Evolutionary conservation across 2,329 filamentous ascomycete species (phyloP), one percentile per base, ranked within the genome.

Genomic region (Penicillium sp.): DNA sequence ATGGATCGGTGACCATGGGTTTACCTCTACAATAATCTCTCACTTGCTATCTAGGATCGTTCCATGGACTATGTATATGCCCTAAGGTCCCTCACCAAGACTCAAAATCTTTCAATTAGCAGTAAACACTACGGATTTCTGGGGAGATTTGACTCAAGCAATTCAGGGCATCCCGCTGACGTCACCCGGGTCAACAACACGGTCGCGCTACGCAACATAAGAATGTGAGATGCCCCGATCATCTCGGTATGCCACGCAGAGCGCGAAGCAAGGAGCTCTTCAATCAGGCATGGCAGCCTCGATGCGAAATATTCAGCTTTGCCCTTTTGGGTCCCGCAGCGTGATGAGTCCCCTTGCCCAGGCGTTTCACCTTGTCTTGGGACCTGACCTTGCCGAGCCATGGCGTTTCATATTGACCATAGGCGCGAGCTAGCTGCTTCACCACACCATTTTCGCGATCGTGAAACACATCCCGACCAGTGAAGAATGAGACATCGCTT

Each of bases 401-500:
- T 35, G 8, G 22, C 33, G 48, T 51, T 27, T 51, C 33, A 27
- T 5, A 14, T 51, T 51, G 33, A 51, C 31, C 16, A 19, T 24
- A 37, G 35, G 48, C 33, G 22, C 31, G 21, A 31, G 24, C 37
- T 51, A 27, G 22, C 21, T 39, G 48, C 48, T 39, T 24, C 22
- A 39, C 22, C 21, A 43, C n/a, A 27, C 8, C 6, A 5, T 7
- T 19, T 5, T 24, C 14, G 13, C 14, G 9, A 44, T 22, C 7
- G 5, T 39, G 14, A 19, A 47, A 29, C n/a, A 39, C 16, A 39
- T 46, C 45, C 3, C 3, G 14, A 19, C 22, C 24, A 10, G n/a
- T 53, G 48, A 61, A 57, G 57, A 57, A 61, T 61, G 59, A 49
- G 19, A 11, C 46, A 59, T 59, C 52, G 37, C 27, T 47, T 33